Evolutionary conservation across 768 basidiomycete genomes (phyloP), one percentile per base, ranked within the genome.

Genomic region (Lactarius hengduanensis): DNA sequence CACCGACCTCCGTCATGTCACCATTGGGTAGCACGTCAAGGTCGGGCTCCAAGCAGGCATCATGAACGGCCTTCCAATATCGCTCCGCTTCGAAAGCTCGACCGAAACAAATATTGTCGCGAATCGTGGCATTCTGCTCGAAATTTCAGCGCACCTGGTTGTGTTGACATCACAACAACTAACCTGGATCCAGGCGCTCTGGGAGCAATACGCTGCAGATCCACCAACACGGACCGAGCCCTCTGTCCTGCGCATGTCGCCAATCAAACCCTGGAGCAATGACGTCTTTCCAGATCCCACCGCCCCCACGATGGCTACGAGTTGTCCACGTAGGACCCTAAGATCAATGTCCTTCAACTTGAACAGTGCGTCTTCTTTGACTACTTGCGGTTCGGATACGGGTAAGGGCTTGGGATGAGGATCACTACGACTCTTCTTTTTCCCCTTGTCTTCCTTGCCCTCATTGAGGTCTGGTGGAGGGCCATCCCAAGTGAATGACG

Each of bases 51-150:
- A 96, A 77, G 73, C 89, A 96, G 0, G 93, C 84, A 72, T 91
- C 90, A 6, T 79, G 80, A 50, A 96, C 78, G 2, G 88, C 92
- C 36, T 85, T 83, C 92, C 91, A 92, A 73, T 96, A 96, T 63
- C 84, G 82, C 60, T 87, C 84, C 70, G 90, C 87, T 30, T 95
- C 90, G 70, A 89, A 94, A 7, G 89, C 86, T 41, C 87, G 81
- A 45, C 94, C 94, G 65, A 97, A 97, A 69, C 90, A 87, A 61
- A 97, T 86, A 71, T 96, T 97, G 56, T 96, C 93, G 60, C 92
- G 83, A 41, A 96, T 84, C 0, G 94, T 96, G 0, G 92, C 84
- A 75, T 92, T 90, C 86, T 89, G 65, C 8, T 57, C 43, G 28
- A 18, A 32, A 28, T 40, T 57, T 53, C 9, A 69, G 41, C 28